phyloP scores from a whole-genome alignment of 768 basidiomycete species.

The Sporobolomyces roseus region DNA sequence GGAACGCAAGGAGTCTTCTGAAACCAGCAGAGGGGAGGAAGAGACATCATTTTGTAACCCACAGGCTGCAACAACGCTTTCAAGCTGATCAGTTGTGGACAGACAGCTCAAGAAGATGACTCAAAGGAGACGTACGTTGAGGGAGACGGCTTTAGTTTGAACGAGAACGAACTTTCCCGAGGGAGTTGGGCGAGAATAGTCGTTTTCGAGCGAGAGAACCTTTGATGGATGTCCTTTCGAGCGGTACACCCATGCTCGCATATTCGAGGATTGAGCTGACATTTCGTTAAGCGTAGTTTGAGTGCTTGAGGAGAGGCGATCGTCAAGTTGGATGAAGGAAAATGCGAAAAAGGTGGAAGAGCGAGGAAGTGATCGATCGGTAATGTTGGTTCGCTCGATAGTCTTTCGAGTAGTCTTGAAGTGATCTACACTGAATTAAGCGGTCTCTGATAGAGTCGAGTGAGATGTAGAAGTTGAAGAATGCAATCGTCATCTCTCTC shows the following conservation, averaged over 20 bases:
- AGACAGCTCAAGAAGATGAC: background rate
- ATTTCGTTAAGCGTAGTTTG: too few species aligned
- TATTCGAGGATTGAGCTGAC: too few species aligned
- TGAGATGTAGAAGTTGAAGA: too few species aligned
- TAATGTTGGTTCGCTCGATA: too few species aligned
- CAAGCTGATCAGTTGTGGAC: background rate
- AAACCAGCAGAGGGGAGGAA: constrained; percentile 54
- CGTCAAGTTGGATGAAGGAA: too few species aligned
- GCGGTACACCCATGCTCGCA: constrained; percentile 42
- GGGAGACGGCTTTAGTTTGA: constrained; percentile 57
- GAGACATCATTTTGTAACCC: constrained; percentile 60
- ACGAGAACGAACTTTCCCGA: constrained; percentile 55
- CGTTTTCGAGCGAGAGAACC: constrained; percentile 46
- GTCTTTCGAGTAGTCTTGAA: too few species aligned
- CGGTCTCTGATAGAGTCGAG: too few species aligned
- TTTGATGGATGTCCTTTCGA: constrained; percentile 46
- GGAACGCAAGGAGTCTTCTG: constrained; percentile 56
- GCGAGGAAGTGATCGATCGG: too few species aligned
- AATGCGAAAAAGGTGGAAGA: too few species aligned
- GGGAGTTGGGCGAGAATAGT: constrained; percentile 45
- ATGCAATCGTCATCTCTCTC: background rate
- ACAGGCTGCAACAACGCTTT: constrained; percentile 48
- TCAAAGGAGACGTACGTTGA: constrained; percentile 57
- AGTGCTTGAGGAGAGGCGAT: too few species aligned
- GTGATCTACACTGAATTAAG: too few species aligned